These are phyloP conservation scores for Aspergillus sp. DNA, from an alignment of 2,329 filamentous ascomycete species.

Conservation along the genomic window DNA sequence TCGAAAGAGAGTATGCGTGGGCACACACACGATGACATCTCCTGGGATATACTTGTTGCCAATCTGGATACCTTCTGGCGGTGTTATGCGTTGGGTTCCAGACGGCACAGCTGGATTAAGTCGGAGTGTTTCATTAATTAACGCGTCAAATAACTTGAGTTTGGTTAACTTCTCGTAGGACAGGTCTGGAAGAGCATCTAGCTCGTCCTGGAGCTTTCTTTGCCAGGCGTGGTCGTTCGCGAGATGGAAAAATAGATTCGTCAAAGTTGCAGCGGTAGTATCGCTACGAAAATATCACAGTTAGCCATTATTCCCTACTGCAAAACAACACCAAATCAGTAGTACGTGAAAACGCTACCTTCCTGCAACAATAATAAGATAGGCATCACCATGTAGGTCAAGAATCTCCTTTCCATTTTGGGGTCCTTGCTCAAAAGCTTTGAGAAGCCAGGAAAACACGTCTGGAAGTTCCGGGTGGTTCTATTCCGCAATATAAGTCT, in stretches of 20 bases:
- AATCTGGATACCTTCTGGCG: conserved; percentile 14
- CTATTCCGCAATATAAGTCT: neutral
- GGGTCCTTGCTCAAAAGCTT: conserved; percentile 14
- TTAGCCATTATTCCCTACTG: too few relatives aligned
- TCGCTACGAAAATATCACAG: conserved; percentile 7
- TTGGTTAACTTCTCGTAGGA: conserved; percentile 1
- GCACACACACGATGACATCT: conserved; percentile 28
- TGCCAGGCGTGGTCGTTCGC: neutral
- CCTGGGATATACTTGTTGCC: conserved; percentile 22
- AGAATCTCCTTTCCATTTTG: conserved; percentile 17
- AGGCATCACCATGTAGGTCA: conserved; percentile 24
- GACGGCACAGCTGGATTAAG: conserved; percentile 15
- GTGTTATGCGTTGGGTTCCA: conserved; percentile 11
- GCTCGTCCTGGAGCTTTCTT: conserved; percentile 7
- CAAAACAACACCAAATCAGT: too few relatives aligned
- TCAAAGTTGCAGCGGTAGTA: conserved; percentile 18
- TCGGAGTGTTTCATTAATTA: conserved; percentile 25
- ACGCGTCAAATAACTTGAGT: conserved; percentile 20
- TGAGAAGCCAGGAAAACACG: conserved; percentile 21
- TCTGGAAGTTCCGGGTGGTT: conserved; percentile 24
- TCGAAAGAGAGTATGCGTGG: conserved; percentile 2
- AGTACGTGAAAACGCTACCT: conserved; percentile 16
- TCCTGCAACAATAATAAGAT: conserved; percentile 32
- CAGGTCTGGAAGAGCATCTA: conserved; percentile 11
- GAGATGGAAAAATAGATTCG: conserved; percentile 13